Evolutionary conservation across 2,329 filamentous ascomycete genomes (phyloP), one percentile per base, ranked within the genome.

Genomic region (Aspergillus phoenicis): DNA sequence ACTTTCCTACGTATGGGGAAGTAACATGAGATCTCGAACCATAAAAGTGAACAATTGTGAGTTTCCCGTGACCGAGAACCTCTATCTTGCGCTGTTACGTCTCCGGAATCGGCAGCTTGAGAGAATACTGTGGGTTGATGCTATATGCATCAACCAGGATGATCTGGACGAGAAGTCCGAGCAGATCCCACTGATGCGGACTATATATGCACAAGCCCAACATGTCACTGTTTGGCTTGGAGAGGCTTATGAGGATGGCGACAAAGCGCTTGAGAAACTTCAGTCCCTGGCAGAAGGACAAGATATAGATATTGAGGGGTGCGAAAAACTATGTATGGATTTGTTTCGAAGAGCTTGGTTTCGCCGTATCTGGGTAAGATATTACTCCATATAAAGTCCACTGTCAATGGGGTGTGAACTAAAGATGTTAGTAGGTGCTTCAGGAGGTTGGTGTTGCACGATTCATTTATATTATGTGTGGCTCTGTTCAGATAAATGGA

Each of bases 351-450:
- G 39, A 10, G 24, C 41, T 45, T 59, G 58, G 58, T 59, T 59
- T 26, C 38, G 22, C 10, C 58, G 58, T 48, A 47, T 59, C 15
- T 59, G 58, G 58, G 58, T 55, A 55, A 33, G 51, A 8, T 5
- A 39, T 10, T 30, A 10, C 1, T 30, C 10, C 28, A 0, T 10
- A 0, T 4, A 30, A 8, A 1, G 8, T 30, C 0, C 2, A 30
- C 28, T 30, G 10, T 30, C 28, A 30, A 4, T 10, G 28, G 8
- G 4, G 8, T 30, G 28, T 10, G 8, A 1, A 4, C 28, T 30
- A 1, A 30, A 1, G 4, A 11, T 2, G 1, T 10, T 11, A 30
- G 3, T 30, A 30, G 28, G 28, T 30, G 4, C 28, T 30, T 30
- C 28, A 30, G 8, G 28, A 30, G 4, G 28, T 30, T 30, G 28